A percentile compares a stretch with the other conserved stretches of the same genome.
phyloP scores from a whole-genome alignment of 495 filamentous ascomycete genomes.

The Darksidea phi region DNA sequence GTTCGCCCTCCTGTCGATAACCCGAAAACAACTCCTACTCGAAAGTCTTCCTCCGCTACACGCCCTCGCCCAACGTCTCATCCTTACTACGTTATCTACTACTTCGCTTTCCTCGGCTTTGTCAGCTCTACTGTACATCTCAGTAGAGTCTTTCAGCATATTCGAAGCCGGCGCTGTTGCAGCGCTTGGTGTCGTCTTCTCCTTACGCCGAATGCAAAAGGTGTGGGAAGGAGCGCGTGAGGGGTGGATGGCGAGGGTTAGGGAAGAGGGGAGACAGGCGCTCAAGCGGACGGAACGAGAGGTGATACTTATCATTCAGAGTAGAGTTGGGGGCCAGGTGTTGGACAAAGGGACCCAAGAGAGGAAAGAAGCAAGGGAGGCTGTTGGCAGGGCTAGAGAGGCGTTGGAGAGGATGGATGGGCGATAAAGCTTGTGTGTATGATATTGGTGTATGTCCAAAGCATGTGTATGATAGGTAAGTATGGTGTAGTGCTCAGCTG shows the following conservation, averaged over 20 bases:
- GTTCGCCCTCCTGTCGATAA: conserved; percentile 52
- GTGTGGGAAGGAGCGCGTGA: conserved; percentile 70
- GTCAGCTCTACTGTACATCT: conserved; percentile 67
- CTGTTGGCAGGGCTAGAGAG: conserved; percentile 48
- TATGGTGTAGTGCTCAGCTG: no score
- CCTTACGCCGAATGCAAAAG: conserved; percentile 70
- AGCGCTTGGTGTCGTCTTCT: conserved; percentile 72
- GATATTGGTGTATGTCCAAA: neutral
- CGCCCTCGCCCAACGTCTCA: conserved; percentile 72
- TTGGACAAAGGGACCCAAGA: conserved; percentile 54
- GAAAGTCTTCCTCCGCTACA: conserved; percentile 73
- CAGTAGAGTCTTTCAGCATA: conserved; percentile 52
- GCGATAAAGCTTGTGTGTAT: neutral
- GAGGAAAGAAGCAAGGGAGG: conserved; percentile 44
- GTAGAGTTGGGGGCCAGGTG: conserved; percentile 36
- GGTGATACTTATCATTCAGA: conserved; percentile 57
- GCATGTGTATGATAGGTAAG: neutral
- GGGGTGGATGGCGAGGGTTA: conserved; percentile 73
- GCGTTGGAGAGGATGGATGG: conserved; percentile 48
- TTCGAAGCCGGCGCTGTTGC: conserved; percentile 82
- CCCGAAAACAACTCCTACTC: conserved; percentile 58
- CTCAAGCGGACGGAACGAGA: conserved; percentile 67
- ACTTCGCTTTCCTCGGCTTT: conserved; percentile 62
- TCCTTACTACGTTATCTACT: conserved; percentile 70
- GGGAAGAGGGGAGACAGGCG: conserved; percentile 75